These are phyloP conservation scores for Cercospora sojina DNA, from an alignment of 2,329 filamentous ascomycete genomes.

Conservation along the genomic window DNA sequence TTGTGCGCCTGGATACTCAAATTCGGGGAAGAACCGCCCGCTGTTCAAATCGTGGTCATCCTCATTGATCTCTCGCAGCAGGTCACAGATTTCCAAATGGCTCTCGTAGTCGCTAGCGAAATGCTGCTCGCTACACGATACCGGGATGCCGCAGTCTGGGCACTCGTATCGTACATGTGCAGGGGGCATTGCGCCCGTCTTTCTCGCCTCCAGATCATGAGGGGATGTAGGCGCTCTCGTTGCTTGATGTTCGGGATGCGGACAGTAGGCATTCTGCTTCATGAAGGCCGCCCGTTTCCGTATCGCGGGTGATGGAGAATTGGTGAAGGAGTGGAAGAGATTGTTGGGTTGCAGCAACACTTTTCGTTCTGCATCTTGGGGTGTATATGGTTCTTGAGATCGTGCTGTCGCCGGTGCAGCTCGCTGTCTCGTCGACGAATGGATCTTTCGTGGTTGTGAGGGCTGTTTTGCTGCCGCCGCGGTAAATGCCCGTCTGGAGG, in stretches of 20 bases:
- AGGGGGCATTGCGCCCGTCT: conserved; percentile 62
- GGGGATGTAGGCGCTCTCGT: conserved; percentile 67
- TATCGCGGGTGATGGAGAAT: conserved; percentile 85
- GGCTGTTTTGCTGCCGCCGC: conserved; percentile 24
- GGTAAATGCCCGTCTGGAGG: conserved; percentile 25
- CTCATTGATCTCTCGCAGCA: conserved; percentile 89
- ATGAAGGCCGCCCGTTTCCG: conserved; percentile 86
- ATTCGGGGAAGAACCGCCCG: conserved; percentile 89
- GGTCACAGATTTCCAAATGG: conserved; percentile 90
- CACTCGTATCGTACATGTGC: conserved; percentile 91
- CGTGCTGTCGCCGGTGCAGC: conserved; percentile 24
- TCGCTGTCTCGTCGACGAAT: conserved; percentile 26
- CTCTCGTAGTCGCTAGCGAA: conserved; percentile 95
- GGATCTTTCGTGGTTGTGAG: conserved; percentile 26
- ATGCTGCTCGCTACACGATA: conserved; percentile 91
- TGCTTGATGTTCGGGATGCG: conserved; percentile 81
- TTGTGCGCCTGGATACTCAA: conserved; percentile 83
- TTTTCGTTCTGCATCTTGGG: conserved; percentile 31
- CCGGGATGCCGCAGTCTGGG: conserved; percentile 89
- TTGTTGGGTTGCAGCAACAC: conserved; percentile 67
- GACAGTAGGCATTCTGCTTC: conserved; percentile 88
- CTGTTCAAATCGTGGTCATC: conserved; percentile 94
- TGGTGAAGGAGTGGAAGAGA: conserved; percentile 88
- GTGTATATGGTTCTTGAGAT: conserved; percentile 7
- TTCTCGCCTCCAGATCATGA: conserved; percentile 62